phyloP scores from a whole-genome alignment of 164 flowering plant species.

The Macadamia tetraphylla region DNA sequence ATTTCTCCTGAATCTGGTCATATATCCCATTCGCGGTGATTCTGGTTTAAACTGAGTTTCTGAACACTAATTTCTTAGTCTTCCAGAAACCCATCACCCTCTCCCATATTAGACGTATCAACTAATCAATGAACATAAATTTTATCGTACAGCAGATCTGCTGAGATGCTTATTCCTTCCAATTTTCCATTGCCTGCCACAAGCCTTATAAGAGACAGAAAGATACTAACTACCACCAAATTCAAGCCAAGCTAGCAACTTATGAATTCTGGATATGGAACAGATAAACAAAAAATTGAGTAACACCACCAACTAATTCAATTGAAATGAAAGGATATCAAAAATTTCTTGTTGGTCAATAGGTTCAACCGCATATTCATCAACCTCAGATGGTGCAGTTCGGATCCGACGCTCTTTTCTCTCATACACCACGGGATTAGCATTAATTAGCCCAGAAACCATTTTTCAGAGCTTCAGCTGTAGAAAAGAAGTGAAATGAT shows the following conservation, averaged over 20 bases:
- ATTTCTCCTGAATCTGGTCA: too few relatives aligned
- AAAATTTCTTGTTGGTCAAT: constrained; percentile 77
- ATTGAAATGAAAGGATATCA: constrained; percentile 62
- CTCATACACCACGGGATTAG: constrained; percentile 69
- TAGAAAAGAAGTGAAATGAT: too few relatives aligned
- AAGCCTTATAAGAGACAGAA: too few relatives aligned
- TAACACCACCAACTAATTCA: background rate
- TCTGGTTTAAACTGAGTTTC: too few relatives aligned
- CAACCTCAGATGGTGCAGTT: constrained; percentile 20
- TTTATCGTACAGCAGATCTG: too few relatives aligned
- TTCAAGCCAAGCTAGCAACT: background rate
- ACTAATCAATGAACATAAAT: too few relatives aligned
- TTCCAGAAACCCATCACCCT: too few relatives aligned
- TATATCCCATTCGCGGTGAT: too few relatives aligned
- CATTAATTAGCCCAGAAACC: constrained; percentile 70
- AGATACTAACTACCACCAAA: background rate
- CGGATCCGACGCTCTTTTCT: constrained; percentile 64
- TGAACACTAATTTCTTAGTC: too few relatives aligned
- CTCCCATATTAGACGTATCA: too few relatives aligned
- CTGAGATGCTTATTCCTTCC: too few relatives aligned
- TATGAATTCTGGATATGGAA: background rate
- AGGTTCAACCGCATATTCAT: constrained; percentile 61
- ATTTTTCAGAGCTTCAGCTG: constrained; percentile 15
- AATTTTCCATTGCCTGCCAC: too few relatives aligned
- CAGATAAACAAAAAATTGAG: background rate